phyloP scores from a whole-genome alignment of 306 rosid species.

The Leucaena leucocephala region DNA sequence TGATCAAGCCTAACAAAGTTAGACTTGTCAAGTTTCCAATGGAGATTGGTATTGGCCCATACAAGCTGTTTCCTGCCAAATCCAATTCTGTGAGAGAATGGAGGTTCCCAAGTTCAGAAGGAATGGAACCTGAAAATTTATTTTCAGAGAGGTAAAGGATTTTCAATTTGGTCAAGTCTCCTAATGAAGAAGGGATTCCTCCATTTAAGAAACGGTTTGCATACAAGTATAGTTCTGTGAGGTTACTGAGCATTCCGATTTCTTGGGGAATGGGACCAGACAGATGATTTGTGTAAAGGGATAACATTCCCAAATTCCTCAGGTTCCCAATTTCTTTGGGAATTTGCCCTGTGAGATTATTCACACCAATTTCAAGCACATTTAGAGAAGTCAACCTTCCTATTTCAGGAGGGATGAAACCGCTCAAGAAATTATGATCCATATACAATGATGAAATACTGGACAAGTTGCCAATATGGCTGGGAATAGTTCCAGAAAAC shows the following conservation, averaged over 20 bases:
- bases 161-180: too few relatives aligned
- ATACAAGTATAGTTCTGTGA: too few relatives aligned
- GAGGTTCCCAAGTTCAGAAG: not conserved
- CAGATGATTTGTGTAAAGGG: too few relatives aligned
- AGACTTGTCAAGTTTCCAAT: not conserved
- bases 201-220: too few relatives aligned
- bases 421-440: not conserved
- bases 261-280: too few relatives aligned
- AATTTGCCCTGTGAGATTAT: conserved; percentile 13
- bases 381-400: not conserved
- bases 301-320: too few relatives aligned
- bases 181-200: too few relatives aligned
- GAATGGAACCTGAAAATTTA: too few relatives aligned
- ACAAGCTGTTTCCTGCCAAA: not conserved
- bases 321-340: too few relatives aligned
- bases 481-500: conserved; percentile 29
- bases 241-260: too few relatives aligned
- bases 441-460: not conserved
- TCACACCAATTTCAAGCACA: not conserved
- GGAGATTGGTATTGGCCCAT: not conserved
- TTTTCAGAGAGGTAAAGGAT: too few relatives aligned
- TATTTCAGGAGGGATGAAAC: conserved; percentile 26
- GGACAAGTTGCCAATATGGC: conserved; percentile 14
- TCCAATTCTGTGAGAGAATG: not conserved
- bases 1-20: too few relatives aligned